Evolutionary conservation across 192 early-diverging fungal genomes (phyloP).

Genomic region (Backusella luteola): DNA sequence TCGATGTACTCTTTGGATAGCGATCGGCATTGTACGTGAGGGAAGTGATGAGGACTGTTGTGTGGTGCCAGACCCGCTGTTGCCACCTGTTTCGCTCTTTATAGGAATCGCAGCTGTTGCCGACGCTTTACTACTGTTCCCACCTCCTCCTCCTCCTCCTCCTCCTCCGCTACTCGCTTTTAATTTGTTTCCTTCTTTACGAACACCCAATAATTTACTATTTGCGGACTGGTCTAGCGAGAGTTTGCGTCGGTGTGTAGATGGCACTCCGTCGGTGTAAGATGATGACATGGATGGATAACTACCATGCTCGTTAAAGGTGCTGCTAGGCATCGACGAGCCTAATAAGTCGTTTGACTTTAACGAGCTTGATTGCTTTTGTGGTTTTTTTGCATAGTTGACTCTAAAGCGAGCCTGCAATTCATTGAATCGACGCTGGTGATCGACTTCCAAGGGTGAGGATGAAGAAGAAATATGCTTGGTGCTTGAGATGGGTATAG

Average conservation of each 20-base stretch:
- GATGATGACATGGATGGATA: slow-evolving; percentile 4
- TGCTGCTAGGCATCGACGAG: background rate
- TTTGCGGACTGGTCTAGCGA: background rate
- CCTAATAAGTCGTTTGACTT: background rate
- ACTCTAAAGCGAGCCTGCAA: slow-evolving; percentile 34
- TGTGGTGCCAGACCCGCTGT: background rate
- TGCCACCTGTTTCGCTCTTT: background rate
- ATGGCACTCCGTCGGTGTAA: background rate
- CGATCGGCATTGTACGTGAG: slow-evolving; percentile 32
- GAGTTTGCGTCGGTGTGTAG: background rate
- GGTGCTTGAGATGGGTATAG: slow-evolving; percentile 10
- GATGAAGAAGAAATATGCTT: background rate
- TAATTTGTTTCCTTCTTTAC: background rate
- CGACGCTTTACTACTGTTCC: background rate
- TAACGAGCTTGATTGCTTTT: slow-evolving; percentile 2
- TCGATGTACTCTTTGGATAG: slow-evolving; percentile 27
- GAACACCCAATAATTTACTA: background rate
- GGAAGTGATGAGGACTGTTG: slow-evolving; percentile 23
- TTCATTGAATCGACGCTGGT: slow-evolving; percentile 31
- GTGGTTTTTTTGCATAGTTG: slow-evolving; percentile 21
- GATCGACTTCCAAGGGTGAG: slow-evolving; percentile 23
- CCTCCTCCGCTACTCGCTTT: background rate
- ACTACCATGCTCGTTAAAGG: background rate
- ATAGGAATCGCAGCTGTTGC: background rate
- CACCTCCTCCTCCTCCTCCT: background rate